Evolutionary conservation across 768 basidiomycete species (phyloP), one percentile per base, ranked within the genome.

Genomic region (Boletales sp.): DNA sequence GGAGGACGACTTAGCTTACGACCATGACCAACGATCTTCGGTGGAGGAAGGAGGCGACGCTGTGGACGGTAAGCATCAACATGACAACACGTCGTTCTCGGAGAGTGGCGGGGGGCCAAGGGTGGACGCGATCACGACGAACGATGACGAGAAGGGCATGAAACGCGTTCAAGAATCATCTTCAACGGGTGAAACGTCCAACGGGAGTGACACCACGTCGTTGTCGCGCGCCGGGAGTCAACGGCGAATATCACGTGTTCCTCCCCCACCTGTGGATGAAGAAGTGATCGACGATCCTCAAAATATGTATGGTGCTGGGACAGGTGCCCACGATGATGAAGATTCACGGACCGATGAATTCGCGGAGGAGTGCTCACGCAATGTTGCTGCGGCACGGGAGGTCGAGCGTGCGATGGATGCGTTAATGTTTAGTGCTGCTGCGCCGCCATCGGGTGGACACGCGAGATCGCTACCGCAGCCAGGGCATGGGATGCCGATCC

Each of bases 371-470:
- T 69, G 64, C 4, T 73, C 72, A n/a, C 73, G 79, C 27, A 80
- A 84, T 55, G 81, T 79, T 2, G 87, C 86, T 15, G 86, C 83
- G 24, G 85, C 85, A 5, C 75, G 81, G 15, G 86, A 86, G 62
- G 74, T 90, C 1, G 77, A 77, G 12, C 76, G 79, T 12, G 87
- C 87, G 59, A 57, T 87, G 43, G 82, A 86, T 48, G 72, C 80
- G 17, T 66, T 87, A 15, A 74, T 71, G 49, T 76, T 74, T 53
- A 67, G 55, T 47, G 62, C 73, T 1, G 60, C 62, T 43, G 48
- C 52, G 13, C 53, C 61, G 2, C 19, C 55, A 4, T 36, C 51
- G 18, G 54, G 47, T 24, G 55, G 52, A 15, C 60, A 59, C 45
- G 40, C 41, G 11, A 50, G 38, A 34, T 52, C 52, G 3, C 49